Conservation (phyloP, 2,329 filamentous ascomycete species). For the Erysiphe pulchra region DNA sequence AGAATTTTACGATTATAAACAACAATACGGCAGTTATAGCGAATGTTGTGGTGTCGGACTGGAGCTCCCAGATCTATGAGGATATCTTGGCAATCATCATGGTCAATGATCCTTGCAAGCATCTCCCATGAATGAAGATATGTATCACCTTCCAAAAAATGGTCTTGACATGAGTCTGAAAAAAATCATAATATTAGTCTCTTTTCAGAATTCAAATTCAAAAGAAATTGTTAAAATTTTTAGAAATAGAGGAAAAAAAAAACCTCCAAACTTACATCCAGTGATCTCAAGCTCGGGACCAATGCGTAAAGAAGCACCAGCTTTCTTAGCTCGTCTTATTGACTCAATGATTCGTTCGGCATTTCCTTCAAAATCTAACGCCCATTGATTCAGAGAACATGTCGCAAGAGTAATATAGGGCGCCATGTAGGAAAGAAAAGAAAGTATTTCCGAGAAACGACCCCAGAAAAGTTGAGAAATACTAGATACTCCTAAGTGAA, state of each 20-base stretch:
- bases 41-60: conserved; percentile 25
- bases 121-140: conserved; percentile 36
- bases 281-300: conserved; percentile 18
- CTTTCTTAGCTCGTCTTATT: conserved; percentile 26
- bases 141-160: conserved; percentile 18
- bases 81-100: conserved; percentile 36
- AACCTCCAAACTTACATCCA: conserved; percentile 20
- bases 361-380: conserved; percentile 29
- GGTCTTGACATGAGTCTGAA: conserved; percentile 1
- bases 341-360: conserved; percentile 30
- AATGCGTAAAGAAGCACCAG: conserved; percentile 28
- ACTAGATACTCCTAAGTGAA: too few relatives aligned
- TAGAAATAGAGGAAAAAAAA: not conserved
- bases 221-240: not conserved
- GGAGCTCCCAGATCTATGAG: conserved; percentile 38
- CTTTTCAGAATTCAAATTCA: not conserved
- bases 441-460: not conserved
- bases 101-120: conserved; percentile 30
- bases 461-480: too few relatives aligned
- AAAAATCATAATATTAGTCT: not conserved
- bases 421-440: not conserved
- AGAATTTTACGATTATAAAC: conserved; percentile 35
- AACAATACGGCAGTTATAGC: conserved; percentile 41
- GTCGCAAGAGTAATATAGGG: conserved; percentile 1
- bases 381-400: conserved; percentile 1